Evolutionary conservation across 306 rosid genomes (phyloP), one percentile per base, ranked within the genome.

Genomic region (Cercis canadensis): DNA sequence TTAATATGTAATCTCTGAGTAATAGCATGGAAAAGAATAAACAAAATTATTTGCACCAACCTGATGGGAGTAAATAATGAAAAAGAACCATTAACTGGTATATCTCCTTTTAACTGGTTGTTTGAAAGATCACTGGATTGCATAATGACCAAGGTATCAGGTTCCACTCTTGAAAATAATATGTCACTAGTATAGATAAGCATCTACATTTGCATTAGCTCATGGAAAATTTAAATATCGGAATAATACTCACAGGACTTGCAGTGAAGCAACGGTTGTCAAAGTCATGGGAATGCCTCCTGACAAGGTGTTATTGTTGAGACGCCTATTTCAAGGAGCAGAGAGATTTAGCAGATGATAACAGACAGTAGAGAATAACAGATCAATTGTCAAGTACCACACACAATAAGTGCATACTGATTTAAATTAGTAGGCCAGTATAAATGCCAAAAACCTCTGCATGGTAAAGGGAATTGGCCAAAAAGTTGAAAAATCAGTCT

Each of bases 241-340:
- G 19, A 54, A 33, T 18, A 73, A 65, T 44, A 87, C 96, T 89
- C 77, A 89, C 96, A 89, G 82, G 70, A 87, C 92, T 87, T 87
- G 88, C 60, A 89, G 78, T 29, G 90, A 75, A 8, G 0, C 0
- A 54, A 87, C 79, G 0, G 0, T 61, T 8, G 96, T 85, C 82
- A 89, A 83, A 18, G 49, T 0, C 49, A 3, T 0, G 12, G 96
- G 90, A 83, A 89, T 89, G 15, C 0, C 0, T 65, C 84, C 96
- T 0, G 58, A 2, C 73, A 89, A 80, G 76, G 29, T 81, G 84
- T 87, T 89, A 84, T 89, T 84, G 90, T 87, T 87, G 65, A 89
- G 92, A 78, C 92, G 96, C 88, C 96, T 89, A 65, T 68, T 70
- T 33, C 63, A 70, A 8, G 40, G 33, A 45, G 72, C 21, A 66